These are phyloP conservation scores for Yamadazyma atlantica DNA, from an alignment of 1,139 yeast genomes.

Conservation along the genomic window DNA sequence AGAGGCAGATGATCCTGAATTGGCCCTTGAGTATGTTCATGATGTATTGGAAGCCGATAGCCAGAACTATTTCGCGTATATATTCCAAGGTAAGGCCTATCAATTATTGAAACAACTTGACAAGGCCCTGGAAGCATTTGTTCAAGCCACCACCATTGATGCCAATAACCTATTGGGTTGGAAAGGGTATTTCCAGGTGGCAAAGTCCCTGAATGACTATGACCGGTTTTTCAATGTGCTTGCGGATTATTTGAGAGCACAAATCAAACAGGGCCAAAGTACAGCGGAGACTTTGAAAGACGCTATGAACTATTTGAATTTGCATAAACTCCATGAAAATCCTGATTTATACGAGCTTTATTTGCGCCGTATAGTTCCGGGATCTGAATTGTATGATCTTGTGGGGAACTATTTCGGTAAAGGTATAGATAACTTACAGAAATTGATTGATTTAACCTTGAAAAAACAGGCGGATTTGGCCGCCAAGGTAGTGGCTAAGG, in stretches of 20 bases:
- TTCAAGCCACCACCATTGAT: conserved; percentile 55
- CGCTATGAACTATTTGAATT: conserved; percentile 43
- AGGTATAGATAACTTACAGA: conserved; percentile 45
- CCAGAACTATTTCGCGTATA: conserved; percentile 61
- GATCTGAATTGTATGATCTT: conserved; percentile 54
- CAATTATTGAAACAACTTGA: conserved; percentile 39
- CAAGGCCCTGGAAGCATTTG: conserved; percentile 52
- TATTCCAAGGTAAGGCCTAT: conserved; percentile 61
- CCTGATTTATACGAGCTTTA: conserved; percentile 42
- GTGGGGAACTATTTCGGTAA: conserved; percentile 52
- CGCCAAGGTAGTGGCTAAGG: conserved; percentile 27
- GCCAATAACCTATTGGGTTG: conserved; percentile 65
- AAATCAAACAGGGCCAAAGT: conserved; percentile 27
- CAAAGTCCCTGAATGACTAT: conserved; percentile 37
- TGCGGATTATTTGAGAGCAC: conserved; percentile 19
- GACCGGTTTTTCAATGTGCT: conserved; percentile 49
- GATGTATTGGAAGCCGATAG: conserved; percentile 57
- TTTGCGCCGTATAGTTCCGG: conserved; percentile 61
- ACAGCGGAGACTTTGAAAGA: conserved; percentile 50
- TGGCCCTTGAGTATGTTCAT: conserved; percentile 51
- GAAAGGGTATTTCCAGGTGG: conserved; percentile 68
- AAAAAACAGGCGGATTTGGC: conserved; percentile 40
- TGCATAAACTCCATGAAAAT: conserved; percentile 30
- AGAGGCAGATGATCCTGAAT: conserved; percentile 55
- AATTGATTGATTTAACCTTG: conserved; percentile 49